phyloP scores from a whole-genome alignment of 139 green algal genomes.

The Haematococcus lacustris region DNA sequence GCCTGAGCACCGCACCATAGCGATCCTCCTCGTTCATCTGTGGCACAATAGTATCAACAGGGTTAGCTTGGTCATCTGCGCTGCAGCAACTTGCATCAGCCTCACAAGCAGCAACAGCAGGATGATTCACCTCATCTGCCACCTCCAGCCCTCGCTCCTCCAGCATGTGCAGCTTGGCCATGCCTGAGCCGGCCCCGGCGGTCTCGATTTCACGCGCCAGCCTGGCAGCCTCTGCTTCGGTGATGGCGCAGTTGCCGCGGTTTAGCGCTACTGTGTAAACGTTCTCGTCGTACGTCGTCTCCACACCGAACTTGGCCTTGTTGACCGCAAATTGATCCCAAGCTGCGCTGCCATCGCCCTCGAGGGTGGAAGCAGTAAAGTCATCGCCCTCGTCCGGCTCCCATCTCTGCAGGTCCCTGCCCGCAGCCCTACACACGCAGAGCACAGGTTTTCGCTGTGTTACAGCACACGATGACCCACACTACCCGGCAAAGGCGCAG shows the following conservation, averaged over 20 bases:
- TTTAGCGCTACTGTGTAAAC: constrained; percentile 34
- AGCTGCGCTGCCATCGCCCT: constrained; percentile 11
- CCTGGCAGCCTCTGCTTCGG: constrained; percentile 59
- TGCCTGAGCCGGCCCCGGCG: constrained; percentile 3
- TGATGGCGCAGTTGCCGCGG: constrained; percentile 49
- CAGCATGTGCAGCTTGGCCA: constrained; percentile 61
- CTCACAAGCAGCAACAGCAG: too few relatives aligned
- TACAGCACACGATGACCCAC: background rate
- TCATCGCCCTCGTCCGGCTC: constrained; percentile 41
- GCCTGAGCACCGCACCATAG: constrained; percentile 69
- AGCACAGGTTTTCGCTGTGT: background rate
- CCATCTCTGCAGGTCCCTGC: constrained; percentile 71
- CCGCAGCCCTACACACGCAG: constrained; percentile 20
- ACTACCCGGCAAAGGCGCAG: background rate
- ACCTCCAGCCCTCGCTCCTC: constrained; percentile 71
- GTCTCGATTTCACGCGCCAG: constrained; percentile 71
- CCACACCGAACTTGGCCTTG: constrained; percentile 73
- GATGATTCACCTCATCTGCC: constrained; percentile 41
- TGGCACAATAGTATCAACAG: too few relatives aligned
- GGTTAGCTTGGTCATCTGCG: too few relatives aligned
- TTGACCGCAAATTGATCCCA: constrained; percentile 95
- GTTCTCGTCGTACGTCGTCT: constrained; percentile 71
- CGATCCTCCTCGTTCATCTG: constrained; percentile 80
- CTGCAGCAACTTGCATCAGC: too few relatives aligned
- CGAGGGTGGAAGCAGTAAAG: constrained; percentile 22